Evolutionary conservation across 176 grass and related monocot species (phyloP).

Genomic region (Microstegium vimineum): DNA sequence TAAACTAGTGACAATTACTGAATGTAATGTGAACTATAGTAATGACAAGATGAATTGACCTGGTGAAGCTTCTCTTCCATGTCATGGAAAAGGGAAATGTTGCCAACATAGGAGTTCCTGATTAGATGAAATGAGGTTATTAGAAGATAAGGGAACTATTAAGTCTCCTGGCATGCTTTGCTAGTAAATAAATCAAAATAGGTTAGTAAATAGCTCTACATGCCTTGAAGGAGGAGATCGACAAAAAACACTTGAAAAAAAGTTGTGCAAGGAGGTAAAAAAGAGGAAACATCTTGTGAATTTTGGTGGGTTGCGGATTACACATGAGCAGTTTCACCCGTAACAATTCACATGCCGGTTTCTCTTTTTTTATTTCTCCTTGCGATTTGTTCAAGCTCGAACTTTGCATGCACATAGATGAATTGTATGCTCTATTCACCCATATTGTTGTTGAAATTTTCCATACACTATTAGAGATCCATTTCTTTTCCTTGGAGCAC

Average conservation of each 20-base stretch:
- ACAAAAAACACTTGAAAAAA: neutral
- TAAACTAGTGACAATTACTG: neutral
- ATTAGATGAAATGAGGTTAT: slow-evolving; percentile 33
- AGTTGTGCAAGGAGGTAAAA: neutral
- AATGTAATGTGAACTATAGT: neutral
- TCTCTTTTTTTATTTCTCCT: neutral
- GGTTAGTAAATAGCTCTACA: neutral
- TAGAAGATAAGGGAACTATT: slow-evolving; percentile 10
- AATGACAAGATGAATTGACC: slow-evolving; percentile 42
- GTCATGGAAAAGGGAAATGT: slow-evolving; percentile 70
- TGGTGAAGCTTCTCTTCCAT: slow-evolving; percentile 81
- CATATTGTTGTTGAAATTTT: neutral
- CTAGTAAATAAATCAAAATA: slow-evolving; percentile 3
- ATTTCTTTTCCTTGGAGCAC: neutral
- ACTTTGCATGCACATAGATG: neutral
- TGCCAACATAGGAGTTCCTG: slow-evolving; percentile 92
- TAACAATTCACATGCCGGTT: neutral
- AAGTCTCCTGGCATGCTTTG: neutral
- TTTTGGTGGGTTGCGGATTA: neutral
- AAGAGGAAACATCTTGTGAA: neutral
- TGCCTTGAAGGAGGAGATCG: too few relatives aligned
- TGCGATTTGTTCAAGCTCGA: neutral
- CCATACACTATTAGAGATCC: neutral
- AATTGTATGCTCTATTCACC: neutral
- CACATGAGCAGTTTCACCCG: neutral